These are phyloP conservation scores for Penicillium mononematosum DNA, from an alignment of 495 filamentous ascomycete species.

Conservation along the genomic window DNA sequence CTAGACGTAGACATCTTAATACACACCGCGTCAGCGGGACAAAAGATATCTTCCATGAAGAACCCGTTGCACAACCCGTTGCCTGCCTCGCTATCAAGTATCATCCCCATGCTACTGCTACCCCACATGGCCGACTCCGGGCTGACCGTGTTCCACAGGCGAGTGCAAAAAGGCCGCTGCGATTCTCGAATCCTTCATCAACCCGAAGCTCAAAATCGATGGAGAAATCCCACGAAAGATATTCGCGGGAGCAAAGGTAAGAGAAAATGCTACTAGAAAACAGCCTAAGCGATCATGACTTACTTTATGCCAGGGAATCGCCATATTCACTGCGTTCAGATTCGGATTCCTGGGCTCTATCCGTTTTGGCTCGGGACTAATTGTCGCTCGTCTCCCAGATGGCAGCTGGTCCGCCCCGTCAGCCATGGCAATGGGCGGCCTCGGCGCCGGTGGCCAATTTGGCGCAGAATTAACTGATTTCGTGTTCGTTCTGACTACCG, in stretches of 20 bases:
- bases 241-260: conserved; percentile 80
- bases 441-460: conserved; percentile 87
- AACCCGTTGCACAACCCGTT: conserved; percentile 51
- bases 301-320: conserved; percentile 69
- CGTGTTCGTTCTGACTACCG: conserved; percentile 92
- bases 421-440: conserved; percentile 79
- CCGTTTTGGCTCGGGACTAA: conserved; percentile 86
- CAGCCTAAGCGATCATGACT: not conserved
- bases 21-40: not conserved
- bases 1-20: not conserved
- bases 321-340: conserved; percentile 86
- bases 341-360: conserved; percentile 85
- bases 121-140: not conserved
- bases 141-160: conserved; percentile 38
- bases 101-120: conserved; percentile 15
- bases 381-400: conserved; percentile 84
- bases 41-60: conserved; percentile 3
- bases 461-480: conserved; percentile 96
- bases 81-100: conserved; percentile 57
- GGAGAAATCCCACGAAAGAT: conserved; percentile 85
- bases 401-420: conserved; percentile 91
- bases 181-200: conserved; percentile 86
- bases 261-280: not conserved
- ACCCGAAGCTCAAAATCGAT: conserved; percentile 75
- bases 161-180: conserved; percentile 83